Conservation (phyloP, 2,329 filamentous ascomycete genomes). For the Chalaropsis ovoidea region DNA sequence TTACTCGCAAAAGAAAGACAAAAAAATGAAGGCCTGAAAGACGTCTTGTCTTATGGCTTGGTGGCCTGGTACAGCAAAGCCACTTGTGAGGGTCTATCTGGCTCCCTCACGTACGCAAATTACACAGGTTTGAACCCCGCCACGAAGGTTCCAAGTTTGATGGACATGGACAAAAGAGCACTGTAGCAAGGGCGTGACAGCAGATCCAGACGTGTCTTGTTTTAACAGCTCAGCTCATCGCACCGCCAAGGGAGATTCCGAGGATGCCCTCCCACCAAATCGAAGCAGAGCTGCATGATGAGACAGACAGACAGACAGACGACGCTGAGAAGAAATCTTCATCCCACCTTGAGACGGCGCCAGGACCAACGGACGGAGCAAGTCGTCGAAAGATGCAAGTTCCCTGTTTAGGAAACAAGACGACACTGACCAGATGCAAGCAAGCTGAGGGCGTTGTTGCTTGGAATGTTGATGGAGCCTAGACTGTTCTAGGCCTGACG, state of each 20-base stretch:
- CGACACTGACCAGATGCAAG: neutral
- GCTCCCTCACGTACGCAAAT: too few species aligned
- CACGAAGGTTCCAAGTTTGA: too few species aligned
- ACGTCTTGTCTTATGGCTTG: too few species aligned
- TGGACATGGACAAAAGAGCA: too few species aligned
- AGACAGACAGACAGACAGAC: neutral
- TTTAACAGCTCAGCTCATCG: neutral
- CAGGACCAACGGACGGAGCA: neutral
- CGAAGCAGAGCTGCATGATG: neutral
- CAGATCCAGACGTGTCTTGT: neutral
- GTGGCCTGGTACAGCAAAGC: too few species aligned
- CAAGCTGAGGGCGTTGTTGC: neutral
- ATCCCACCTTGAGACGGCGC: neutral
- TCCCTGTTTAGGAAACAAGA: conserved; percentile 4
- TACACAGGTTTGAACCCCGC: too few species aligned
- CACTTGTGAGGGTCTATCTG: too few species aligned
- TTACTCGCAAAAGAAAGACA: too few species aligned
- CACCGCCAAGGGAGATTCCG: neutral
- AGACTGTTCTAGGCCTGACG: neutral
- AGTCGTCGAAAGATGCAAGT: neutral
- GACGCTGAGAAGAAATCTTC: neutral
- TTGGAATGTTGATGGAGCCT: neutral
- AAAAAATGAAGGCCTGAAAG: too few species aligned
- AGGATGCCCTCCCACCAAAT: neutral
- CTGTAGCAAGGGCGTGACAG: too few species aligned